These are phyloP conservation scores for Colletotrichum acutatum DNA, from an alignment of 2,329 filamentous ascomycete genomes.

Conservation along the genomic window DNA sequence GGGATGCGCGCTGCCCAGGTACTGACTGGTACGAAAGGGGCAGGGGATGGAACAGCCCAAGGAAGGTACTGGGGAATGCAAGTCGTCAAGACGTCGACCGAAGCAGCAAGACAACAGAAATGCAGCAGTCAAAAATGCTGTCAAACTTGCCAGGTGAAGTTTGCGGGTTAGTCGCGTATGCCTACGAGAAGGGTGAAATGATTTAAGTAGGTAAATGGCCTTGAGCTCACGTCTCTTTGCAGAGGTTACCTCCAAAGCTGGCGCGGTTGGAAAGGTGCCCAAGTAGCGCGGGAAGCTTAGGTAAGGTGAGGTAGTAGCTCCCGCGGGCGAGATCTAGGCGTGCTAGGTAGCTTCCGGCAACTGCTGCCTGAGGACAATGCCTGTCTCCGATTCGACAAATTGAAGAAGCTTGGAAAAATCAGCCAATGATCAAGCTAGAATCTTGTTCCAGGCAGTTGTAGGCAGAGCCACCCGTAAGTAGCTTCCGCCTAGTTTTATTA, in stretches of 20 bases:
- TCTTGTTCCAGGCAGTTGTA: constrained; percentile 2
- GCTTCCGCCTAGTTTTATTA: neutral
- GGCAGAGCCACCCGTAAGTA: constrained; percentile 1
- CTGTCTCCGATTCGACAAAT: constrained; percentile 11
- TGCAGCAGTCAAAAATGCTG: neutral
- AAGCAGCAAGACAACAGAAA: neutral
- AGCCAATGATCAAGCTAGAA: constrained; percentile 13
- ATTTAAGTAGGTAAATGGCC: constrained; percentile 8
- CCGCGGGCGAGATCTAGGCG: neutral
- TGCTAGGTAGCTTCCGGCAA: neutral
- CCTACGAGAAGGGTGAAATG: constrained; percentile 5
- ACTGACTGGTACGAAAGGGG: neutral
- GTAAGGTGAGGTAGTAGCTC: constrained; percentile 2
- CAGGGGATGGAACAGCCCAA: neutral
- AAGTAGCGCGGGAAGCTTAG: neutral
- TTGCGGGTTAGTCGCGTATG: neutral
- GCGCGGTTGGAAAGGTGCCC: neutral
- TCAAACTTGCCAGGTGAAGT: neutral
- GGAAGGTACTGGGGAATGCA: neutral
- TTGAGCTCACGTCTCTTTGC: neutral
- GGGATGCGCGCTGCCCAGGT: constrained; percentile 17
- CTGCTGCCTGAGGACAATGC: constrained; percentile 20
- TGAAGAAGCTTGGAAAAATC: neutral
- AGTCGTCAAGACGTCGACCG: neutral
- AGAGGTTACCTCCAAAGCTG: neutral